Evolutionary conservation across 208 protist genomes (phyloP), one percentile per base, ranked within the genome.

Genomic region (Leptomonas seymouri): DNA sequence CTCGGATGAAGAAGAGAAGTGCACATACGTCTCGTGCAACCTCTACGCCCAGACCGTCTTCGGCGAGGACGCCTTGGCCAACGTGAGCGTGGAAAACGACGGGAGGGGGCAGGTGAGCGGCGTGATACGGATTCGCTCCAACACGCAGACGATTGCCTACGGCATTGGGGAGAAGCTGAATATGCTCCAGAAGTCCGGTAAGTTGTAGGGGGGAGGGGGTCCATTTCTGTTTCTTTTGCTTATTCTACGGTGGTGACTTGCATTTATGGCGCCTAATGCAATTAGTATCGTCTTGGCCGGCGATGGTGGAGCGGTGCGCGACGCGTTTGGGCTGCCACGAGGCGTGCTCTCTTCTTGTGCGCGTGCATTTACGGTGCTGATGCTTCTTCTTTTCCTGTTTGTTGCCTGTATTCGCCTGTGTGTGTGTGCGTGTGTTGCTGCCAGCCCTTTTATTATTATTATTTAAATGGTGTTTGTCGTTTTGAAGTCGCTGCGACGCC

Each of bases 121-220:
- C 44, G 96, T 97, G 56, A 93, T 99, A 45, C 92, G 98, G 39
- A 98, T 99, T 46, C 93, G 98, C 55, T 89, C 88, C 58, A 99
- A 99, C 74, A 98, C 97, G 31, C 98, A 99, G 79, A 97, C 97
- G 51, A 98, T 99, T 75, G 98, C 98, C 25, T 96, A 99, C 49
- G 93, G 90, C 48, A 90, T 99, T n/a, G 98, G 98, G 25, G 97
- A 99, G 84, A 98, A 98, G 79, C 90, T 99, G 36, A 98, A 90
- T 42, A 66, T 71, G 60, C 65, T 93, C 0, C 74, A 92, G 50
- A 87, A 84, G 57, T 71, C 77, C 0, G 71, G 67, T 21, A 74
- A 64, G 44, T 50, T 75, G 44, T 83, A 64, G 55, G 0, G 34
- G 9, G 9, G 34, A 9, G 7, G 9, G 34, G 9, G 28, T 3